Evolutionary conservation across 768 basidiomycete species (phyloP).

Genomic region (Ramaria sp.): DNA sequence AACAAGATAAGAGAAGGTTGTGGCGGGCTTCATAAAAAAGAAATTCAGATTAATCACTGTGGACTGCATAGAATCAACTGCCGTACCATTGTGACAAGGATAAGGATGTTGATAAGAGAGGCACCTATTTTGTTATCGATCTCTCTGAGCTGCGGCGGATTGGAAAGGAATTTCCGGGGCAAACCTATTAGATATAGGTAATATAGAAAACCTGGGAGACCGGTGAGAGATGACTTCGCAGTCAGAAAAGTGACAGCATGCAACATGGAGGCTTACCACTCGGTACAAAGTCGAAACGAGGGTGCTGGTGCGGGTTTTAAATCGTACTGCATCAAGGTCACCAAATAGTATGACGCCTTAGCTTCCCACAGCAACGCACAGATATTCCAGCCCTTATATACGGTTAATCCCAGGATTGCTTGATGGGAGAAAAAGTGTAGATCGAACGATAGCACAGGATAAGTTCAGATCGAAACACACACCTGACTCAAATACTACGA

Average conservation of each 20-base stretch:
- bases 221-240: too few relatives aligned
- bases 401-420: background rate
- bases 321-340: background rate
- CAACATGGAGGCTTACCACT: background rate
- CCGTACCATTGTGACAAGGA: background rate
- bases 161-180: too few relatives aligned
- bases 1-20: background rate
- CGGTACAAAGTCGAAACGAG: conserved; percentile 1
- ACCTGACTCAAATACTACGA: background rate
- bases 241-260: background rate
- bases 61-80: background rate
- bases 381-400: background rate
- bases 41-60: too few relatives aligned
- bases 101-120: background rate
- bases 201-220: too few relatives aligned
- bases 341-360: background rate
- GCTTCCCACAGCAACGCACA: background rate
- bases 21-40: too few relatives aligned
- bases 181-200: too few relatives aligned
- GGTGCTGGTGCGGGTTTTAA: background rate
- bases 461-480: background rate
- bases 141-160: too few relatives aligned
- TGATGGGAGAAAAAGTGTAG: background rate
- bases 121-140: too few relatives aligned
- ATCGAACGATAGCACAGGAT: background rate